phyloP scores from a whole-genome alignment of 257 asterid genomes.

The Capsicum baccatum region DNA sequence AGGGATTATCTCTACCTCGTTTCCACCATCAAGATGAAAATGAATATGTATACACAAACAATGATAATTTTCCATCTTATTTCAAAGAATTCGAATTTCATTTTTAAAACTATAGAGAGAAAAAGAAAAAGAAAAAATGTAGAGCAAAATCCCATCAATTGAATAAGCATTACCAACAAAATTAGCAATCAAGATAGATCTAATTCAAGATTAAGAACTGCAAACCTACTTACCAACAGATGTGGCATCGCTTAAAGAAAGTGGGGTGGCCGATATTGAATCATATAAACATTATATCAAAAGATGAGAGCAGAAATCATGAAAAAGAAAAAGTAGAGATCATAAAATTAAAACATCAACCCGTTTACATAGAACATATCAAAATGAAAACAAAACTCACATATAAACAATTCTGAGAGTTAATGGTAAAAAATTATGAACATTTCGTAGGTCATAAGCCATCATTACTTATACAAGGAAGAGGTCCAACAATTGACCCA shows the following conservation, averaged over 20 bases:
- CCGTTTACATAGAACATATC: constrained; percentile 1
- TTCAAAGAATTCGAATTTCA: background rate
- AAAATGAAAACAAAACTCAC: constrained; percentile 31
- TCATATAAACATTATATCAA: background rate
- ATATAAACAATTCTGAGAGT: too few species aligned
- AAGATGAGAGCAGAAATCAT: background rate
- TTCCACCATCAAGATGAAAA: constrained; percentile 4
- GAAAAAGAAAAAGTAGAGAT: background rate
- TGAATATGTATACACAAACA: background rate
- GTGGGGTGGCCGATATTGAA: background rate
- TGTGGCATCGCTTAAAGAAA: background rate
- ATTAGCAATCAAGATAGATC: constrained; percentile 26
- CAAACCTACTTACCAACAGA: constrained; percentile 9
- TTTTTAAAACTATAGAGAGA: background rate
- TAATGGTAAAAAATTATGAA: too few species aligned
- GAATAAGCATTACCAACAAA: constrained; percentile 20
- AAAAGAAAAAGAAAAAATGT: background rate
- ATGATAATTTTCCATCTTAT: background rate
- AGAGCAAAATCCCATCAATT: background rate
- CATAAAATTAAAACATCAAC: background rate
- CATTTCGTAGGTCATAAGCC: too few species aligned
- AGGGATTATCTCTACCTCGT: background rate
- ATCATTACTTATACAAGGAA: too few species aligned
- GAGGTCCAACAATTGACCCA: background rate
- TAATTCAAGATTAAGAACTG: constrained; percentile 10